Evolutionary conservation across 768 basidiomycete species (phyloP).

Genomic region (Lactarius psammicola): DNA sequence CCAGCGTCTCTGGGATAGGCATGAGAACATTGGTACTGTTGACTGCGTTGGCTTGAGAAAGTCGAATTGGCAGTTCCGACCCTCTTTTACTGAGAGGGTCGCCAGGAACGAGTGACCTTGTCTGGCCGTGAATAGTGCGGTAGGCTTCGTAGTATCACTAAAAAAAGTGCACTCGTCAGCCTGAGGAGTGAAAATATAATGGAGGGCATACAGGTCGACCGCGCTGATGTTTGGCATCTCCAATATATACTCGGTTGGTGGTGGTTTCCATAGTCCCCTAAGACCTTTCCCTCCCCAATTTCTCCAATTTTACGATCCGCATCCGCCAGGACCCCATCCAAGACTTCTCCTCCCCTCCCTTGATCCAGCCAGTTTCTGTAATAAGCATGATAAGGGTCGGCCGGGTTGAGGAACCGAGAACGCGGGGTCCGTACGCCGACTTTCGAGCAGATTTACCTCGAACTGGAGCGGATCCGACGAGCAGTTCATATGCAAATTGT

Average conservation of each 20-base stretch:
- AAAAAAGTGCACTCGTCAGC: constrained; percentile 5
- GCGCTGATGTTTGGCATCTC: constrained; percentile 84
- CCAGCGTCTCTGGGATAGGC: constrained; percentile 73
- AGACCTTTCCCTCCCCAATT: constrained; percentile 14
- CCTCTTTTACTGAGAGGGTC: constrained; percentile 82
- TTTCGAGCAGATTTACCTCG: constrained; percentile 96
- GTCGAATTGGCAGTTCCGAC: constrained; percentile 96
- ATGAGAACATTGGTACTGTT: constrained; percentile 84
- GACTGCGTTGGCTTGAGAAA: constrained; percentile 96
- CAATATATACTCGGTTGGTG: constrained; percentile 76
- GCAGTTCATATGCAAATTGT: constrained; percentile 89
- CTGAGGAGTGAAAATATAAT: background rate
- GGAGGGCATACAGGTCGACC: constrained; percentile 78
- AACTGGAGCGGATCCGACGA: constrained; percentile 92
- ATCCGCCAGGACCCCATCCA: constrained; percentile 52
- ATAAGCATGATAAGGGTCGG: constrained; percentile 98
- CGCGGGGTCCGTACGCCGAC: constrained; percentile 94
- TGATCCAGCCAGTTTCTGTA: constrained; percentile 90
- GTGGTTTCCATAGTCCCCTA: constrained; percentile 69
- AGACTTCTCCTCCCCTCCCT: constrained; percentile 69
- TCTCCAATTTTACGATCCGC: constrained; percentile 15
- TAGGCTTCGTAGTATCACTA: constrained; percentile 94
- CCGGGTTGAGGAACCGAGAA: constrained; percentile 97
- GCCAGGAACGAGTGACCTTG: constrained; percentile 85
- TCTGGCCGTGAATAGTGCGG: constrained; percentile 92